Percentiles rank a stretch among this genome's conserved stretches.
Evolutionary conservation across 768 basidiomycete genomes (phyloP).

Genomic region (Russula earlei): DNA sequence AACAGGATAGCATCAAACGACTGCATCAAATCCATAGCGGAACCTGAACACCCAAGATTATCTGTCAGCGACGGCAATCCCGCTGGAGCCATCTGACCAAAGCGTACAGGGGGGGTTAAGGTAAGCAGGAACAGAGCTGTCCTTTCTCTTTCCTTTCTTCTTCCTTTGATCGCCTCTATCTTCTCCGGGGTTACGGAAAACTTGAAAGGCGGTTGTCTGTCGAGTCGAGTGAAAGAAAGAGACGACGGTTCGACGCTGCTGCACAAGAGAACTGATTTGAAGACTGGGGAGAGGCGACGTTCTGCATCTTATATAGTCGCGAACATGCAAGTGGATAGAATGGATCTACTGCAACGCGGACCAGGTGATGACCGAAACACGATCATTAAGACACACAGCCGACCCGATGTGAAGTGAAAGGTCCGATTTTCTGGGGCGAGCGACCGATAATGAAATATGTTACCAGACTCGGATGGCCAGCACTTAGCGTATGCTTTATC

Average conservation of each 20-base stretch:
- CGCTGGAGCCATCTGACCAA: neutral
- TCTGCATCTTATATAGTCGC: slow-evolving; percentile 16
- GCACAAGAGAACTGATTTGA: neutral
- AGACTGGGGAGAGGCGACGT: neutral
- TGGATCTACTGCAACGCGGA: slow-evolving; percentile 12
- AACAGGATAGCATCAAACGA: slow-evolving; percentile 68
- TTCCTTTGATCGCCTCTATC: too few relatives aligned
- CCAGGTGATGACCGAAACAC: neutral
- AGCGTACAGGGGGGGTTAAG: neutral
- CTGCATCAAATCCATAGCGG: slow-evolving; percentile 51
- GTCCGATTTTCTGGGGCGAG: neutral
- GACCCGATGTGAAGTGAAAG: neutral
- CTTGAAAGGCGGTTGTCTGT: neutral
- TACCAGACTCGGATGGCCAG: slow-evolving; percentile 11
- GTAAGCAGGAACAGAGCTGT: neutral
- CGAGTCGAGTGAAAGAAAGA: neutral
- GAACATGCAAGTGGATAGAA: neutral
- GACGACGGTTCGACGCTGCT: neutral
- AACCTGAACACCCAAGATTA: slow-evolving; percentile 10
- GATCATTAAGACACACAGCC: slow-evolving; percentile 6
- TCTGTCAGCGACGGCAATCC: slow-evolving; percentile 16
- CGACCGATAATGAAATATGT: neutral
- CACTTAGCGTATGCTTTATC: neutral
- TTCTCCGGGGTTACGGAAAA: neutral
- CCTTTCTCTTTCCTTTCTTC: neutral